A percentile compares a stretch with the other conserved stretches of the same genome.
Conservation (phyloP, 352 stramenopile genomes). For the Pythium vanterpoolii region DNA sequence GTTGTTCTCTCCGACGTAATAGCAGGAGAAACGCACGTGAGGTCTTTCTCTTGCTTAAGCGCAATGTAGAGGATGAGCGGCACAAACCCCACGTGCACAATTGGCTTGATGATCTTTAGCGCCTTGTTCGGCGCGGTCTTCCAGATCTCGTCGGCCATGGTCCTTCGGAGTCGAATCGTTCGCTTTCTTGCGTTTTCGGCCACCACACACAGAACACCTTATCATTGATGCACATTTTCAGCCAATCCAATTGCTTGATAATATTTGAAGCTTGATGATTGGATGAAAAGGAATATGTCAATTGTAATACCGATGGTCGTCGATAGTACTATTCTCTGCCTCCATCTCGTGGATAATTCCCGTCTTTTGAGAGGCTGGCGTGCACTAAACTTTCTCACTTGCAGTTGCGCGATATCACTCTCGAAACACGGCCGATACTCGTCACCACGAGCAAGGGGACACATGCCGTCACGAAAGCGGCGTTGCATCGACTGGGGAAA, state of each 20-base stretch:
- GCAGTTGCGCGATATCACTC: no score
- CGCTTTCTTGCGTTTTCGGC: not conserved
- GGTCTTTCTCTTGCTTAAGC: slow-evolving; percentile 69
- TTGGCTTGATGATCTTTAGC: slow-evolving; percentile 80
- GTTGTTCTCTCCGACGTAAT: not conserved
- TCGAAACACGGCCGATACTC: no score
- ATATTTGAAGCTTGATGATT: no score
- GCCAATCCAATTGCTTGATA: slow-evolving; percentile 13
- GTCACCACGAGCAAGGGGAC: no score
- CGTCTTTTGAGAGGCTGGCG: no score
- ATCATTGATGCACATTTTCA: slow-evolving; percentile 19
- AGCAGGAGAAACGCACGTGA: slow-evolving; percentile 44
- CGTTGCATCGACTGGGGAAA: no score
- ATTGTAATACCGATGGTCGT: not conserved
- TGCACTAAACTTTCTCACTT: no score
- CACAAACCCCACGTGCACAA: slow-evolving; percentile 81
- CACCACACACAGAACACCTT: slow-evolving; percentile 7
- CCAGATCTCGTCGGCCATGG: slow-evolving; percentile 59
- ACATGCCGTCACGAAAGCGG: no score
- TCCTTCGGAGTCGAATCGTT: no score
- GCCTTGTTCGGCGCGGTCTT: slow-evolving; percentile 73
- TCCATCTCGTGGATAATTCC: not conserved
- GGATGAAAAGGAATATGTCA: not conserved
- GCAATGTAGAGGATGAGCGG: slow-evolving; percentile 80
- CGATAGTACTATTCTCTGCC: not conserved